Evolutionary conservation across 345 rosid genomes (phyloP), one percentile per base, ranked within the genome.

Genomic region (Mercurialis annua): DNA sequence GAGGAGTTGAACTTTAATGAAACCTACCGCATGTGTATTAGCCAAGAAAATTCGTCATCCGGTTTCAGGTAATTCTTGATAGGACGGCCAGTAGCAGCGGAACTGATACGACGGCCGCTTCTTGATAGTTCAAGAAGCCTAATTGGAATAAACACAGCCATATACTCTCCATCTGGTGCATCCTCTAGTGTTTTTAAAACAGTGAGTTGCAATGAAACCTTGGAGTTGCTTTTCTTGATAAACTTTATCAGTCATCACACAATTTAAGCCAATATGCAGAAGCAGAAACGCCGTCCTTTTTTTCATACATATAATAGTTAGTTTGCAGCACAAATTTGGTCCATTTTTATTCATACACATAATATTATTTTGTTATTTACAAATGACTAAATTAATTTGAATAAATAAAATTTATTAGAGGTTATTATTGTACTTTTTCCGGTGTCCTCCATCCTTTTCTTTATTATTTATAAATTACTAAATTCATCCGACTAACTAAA

Each of bases 131-230:
- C 97, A 34, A 97, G 98, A 74, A 90, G 65, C 42, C 85, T 93
- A 31, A 93, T 93, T 55, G 98, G 98, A 73, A 85, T 93, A 60
- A 93, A 93, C 75, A 93, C 98, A 26, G 97, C 98, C 61, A 90
- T 93, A 74, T 90, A 90, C 80, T 93, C 98, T 59, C 98, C 98
- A 62, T 93, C 98, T 59, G 98, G 98, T 74, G 98, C 97, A 72
- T 93, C 98, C 52, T 90, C 98, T 69, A 97, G 98, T 59, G 98
- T 93, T 9, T 92, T 93, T 62, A 97, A 93, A 76, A 93, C 98
- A 15, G 97, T 92, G 76, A 84, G 96, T 85, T 64, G 30, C 71
- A 18, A 4, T 8, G 10, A 43, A 24, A 16, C 50, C 20, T 3
- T 27, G 34, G 54, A 20, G 17, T 67, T 69, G 21, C 64, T 34